A percentile compares a stretch with the other conserved stretches of the same genome.
Evolutionary conservation across 106 monocot species (phyloP).

Genomic region (Narthecium ossifragum): DNA sequence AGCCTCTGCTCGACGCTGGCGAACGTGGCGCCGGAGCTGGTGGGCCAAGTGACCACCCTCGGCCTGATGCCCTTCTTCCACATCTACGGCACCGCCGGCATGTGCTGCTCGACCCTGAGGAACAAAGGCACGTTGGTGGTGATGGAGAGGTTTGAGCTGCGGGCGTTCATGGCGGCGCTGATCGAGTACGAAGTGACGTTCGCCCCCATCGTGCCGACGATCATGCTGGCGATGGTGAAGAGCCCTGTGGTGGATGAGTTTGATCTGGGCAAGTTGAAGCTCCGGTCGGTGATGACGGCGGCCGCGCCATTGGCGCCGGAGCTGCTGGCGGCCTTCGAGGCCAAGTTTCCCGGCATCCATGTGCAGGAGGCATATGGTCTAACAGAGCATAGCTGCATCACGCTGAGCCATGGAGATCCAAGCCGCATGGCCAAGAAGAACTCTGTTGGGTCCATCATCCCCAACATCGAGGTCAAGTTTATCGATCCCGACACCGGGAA

Average conservation of each 20-base stretch:
- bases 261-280: conserved; percentile 51
- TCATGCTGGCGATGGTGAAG: conserved; percentile 96
- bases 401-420: conserved; percentile 71
- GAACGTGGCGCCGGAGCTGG: conserved; percentile 39
- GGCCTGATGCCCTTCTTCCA: conserved; percentile 97
- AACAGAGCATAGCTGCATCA: conserved; percentile 97
- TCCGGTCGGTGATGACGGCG: conserved; percentile 77
- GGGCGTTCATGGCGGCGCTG: conserved; percentile 51
- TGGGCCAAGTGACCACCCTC: conserved; percentile 52
- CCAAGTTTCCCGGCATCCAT: conserved; percentile 60
- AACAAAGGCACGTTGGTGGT: conserved; percentile 90
- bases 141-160: conserved; percentile 62
- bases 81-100: conserved; percentile 93
- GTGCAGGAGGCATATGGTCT: conserved; percentile 95
- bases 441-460: conserved; percentile 85
- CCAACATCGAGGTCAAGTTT: conserved; percentile 90
- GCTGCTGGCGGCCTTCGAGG: conserved; percentile 62
- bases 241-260: conserved; percentile 47
- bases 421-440: conserved; percentile 55
- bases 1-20: conserved; percentile 72
- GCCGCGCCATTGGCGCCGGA: conserved; percentile 88
- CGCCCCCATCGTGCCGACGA: conserved; percentile 91
- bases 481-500: conserved; percentile 63
- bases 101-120: conserved; percentile 72
- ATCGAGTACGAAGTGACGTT: conserved; percentile 63